Conservation (phyloP, 164 flowering plant species). For the Houttuynia cordata region DNA sequence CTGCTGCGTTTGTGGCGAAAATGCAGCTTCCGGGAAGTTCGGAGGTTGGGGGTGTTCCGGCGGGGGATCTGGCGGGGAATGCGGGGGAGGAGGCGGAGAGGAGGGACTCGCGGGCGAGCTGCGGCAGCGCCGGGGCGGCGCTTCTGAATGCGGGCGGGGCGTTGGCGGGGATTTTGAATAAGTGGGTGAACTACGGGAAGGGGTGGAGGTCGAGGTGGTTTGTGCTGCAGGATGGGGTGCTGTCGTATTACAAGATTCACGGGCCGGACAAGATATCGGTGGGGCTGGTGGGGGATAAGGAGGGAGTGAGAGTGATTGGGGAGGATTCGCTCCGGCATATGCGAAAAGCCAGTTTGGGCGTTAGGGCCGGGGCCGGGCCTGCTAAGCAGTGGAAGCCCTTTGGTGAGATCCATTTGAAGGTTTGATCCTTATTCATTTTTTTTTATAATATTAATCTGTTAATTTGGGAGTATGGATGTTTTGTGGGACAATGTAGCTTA, state of each 20-base stretch:
- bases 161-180: constrained; percentile 68
- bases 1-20: too few relatives aligned
- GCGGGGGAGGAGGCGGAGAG: constrained; percentile 21
- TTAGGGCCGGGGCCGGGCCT: constrained; percentile 11
- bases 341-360: constrained; percentile 25
- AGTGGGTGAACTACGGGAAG: constrained; percentile 96
- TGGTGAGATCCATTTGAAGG: constrained; percentile 96
- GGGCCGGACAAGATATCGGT: constrained; percentile 78
- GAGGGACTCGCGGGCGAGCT: constrained; percentile 20
- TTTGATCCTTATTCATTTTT: constrained; percentile 12
- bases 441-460: not conserved
- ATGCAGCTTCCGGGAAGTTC: not conserved
- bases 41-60: not conserved
- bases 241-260: constrained; percentile 86
- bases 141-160: constrained; percentile 21
- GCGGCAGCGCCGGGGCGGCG: constrained; percentile 11
- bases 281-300: constrained; percentile 37
- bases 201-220: constrained; percentile 85
- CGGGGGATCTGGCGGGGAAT: not conserved
- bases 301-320: constrained; percentile 54
- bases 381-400: constrained; percentile 63
- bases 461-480: too few relatives aligned
- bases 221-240: constrained; percentile 74
- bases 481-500: too few relatives aligned
- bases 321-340: constrained; percentile 59